A percentile compares a stretch with the other conserved stretches of the same genome.
phyloP scores from a whole-genome alignment of 495 filamentous ascomycete species.

The Penicillium crystallinum region DNA sequence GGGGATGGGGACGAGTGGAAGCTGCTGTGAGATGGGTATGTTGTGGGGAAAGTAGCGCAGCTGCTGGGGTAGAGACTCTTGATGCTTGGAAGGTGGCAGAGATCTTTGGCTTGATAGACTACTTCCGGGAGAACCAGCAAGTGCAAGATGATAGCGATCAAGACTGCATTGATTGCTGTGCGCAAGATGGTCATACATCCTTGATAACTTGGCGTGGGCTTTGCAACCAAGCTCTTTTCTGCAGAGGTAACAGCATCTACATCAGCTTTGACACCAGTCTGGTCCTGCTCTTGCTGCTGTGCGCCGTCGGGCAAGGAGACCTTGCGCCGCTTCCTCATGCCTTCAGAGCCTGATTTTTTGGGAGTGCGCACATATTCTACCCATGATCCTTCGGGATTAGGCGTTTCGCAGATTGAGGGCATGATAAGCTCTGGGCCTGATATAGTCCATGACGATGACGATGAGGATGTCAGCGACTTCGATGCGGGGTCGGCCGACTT shows the following conservation, averaged over 20 bases:
- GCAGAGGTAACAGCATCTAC: conserved; percentile 10
- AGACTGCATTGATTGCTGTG: conserved; percentile 26
- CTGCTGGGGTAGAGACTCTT: conserved; percentile 31
- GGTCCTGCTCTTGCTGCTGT: not conserved
- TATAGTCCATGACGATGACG: conserved; percentile 24
- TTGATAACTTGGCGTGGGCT: not conserved
- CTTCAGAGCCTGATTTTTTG: conserved; percentile 7
- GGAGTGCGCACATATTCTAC: conserved; percentile 20
- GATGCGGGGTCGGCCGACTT: conserved; percentile 11
- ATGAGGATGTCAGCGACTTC: conserved; percentile 25
- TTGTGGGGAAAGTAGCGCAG: conserved; percentile 20
- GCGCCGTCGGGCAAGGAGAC: conserved; percentile 3
- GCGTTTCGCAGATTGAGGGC: conserved; percentile 40
- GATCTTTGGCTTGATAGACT: conserved; percentile 30
- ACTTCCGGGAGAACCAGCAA: conserved; percentile 39
- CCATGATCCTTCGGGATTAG: conserved; percentile 37
- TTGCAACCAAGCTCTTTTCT: conserved; percentile 1
- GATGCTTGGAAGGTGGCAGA: conserved; percentile 27
- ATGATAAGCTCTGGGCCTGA: conserved; percentile 44
- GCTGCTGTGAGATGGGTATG: conserved; percentile 7
- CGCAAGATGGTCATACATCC: conserved; percentile 15
- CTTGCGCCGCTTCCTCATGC: conserved; percentile 28
- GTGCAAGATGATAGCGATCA: conserved; percentile 32
- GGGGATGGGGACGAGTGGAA: conserved; percentile 9
- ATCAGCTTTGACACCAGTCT: not conserved